Base-by-base conservation (phyloP, 257 asterid species). In the Nyctanthes arbortristis region DNA sequence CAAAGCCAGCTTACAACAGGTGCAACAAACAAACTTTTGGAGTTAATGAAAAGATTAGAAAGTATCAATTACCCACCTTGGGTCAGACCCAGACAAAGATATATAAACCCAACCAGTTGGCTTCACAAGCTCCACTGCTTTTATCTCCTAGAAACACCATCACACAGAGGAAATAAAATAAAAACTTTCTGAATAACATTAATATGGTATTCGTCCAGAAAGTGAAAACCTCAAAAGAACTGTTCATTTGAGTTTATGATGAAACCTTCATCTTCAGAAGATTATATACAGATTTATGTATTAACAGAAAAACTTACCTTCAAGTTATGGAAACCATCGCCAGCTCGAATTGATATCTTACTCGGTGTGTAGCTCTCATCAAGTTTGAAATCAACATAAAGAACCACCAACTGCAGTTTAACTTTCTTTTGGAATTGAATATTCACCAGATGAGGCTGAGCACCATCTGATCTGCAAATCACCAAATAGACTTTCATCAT, bases 361-460 rank as follows among this genome's bases (percentile, higher is more conserved):
- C 93, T 91, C 25, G 99, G 97, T 4, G 99, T 91, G 78, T 93
- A 93, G 81, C 99, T 93, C 85, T 93, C 97, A 47, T 91, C 99
- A 68, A 93, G 91, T 85, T 91, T 94, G 85, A 87, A 91, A 89
- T 94, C 97, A 61, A 89, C 96, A 69, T 94, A 88, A 25, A 94
- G 11, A 47, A 80, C 93, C 37, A 89, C 93, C 66, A 94, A 74
- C 78, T 93, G 92, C 66, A 91, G 89, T 73, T 82, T 91, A 43
- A 91, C 99, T 86, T 93, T 93, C 87, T 86, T 91, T 73, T 93
- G 97, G 78, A 93, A 93, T 71, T 93, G 99, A 54, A 91, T 89
- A 78, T 93, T 93, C 49, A 93, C 95, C 13, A 91, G 79, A 81
- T 94, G 97, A 45, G 99, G 99, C 71, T 94, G 99, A 34, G 96